Evolutionary conservation across 129 eudicot genomes (phyloP).

Genomic region (Centrapalus pauciflorus): DNA sequence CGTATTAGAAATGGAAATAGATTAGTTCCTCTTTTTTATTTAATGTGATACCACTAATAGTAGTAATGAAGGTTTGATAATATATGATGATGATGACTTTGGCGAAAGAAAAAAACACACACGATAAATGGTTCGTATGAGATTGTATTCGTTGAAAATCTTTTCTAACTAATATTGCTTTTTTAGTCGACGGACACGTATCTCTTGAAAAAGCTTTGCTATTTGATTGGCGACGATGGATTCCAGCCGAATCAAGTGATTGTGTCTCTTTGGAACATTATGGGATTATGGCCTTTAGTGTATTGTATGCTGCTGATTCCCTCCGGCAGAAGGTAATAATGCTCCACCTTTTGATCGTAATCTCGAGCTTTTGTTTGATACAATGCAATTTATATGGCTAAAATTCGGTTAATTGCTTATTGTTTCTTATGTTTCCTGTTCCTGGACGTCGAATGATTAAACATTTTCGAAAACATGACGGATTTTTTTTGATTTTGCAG

Average conservation of each 20-base stretch:
- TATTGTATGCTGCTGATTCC: slow-evolving; percentile 84
- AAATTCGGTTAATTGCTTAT: background rate
- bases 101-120: no score
- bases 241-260: slow-evolving; percentile 64
- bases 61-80: no score
- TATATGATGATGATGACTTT: no score
- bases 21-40: no score
- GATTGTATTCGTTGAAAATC: background rate
- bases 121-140: background rate
- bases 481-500: slow-evolving; percentile 36
- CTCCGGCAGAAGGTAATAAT: slow-evolving; percentile 72
- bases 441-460: background rate
- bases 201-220: slow-evolving; percentile 75
- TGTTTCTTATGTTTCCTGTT: background rate
- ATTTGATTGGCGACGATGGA: slow-evolving; percentile 89
- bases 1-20: no score
- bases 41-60: no score
- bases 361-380: background rate
- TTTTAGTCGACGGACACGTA: slow-evolving; percentile 70
- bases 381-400: background rate
- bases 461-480: background rate
- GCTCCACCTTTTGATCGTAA: background rate
- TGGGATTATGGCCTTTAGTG: slow-evolving; percentile 90
- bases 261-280: slow-evolving; percentile 82
- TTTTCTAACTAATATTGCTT: background rate